Percentiles rank a stretch among this genome's conserved stretches.
Evolutionary conservation across 306 rosid genomes (phyloP).

Genomic region (Canavalia gladiata): DNA sequence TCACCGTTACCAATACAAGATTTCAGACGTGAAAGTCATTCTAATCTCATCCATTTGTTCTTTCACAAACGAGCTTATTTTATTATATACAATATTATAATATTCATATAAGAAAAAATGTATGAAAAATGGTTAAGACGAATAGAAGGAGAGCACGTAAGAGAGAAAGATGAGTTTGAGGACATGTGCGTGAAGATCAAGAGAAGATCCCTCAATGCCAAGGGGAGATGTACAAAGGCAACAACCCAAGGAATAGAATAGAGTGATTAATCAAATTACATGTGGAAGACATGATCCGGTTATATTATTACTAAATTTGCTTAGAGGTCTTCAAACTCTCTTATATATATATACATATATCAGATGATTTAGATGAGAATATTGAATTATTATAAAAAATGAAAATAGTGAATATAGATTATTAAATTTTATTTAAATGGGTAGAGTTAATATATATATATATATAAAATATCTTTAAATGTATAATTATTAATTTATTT

Average conservation of each 20-base stretch:
- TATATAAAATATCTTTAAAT: too few species aligned
- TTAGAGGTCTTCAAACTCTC: not conserved
- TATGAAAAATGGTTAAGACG: not conserved
- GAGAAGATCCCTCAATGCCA: not conserved
- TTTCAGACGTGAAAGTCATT: slow-evolving; percentile 37
- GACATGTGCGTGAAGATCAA: slow-evolving; percentile 29
- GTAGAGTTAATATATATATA: too few species aligned
- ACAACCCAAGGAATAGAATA: not conserved
- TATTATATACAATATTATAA: not conserved
- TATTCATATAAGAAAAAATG: not conserved
- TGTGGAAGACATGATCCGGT: not conserved
- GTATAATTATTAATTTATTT: too few species aligned
- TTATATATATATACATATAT: too few species aligned
- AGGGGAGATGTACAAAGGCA: slow-evolving; percentile 30
- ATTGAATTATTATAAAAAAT: too few species aligned
- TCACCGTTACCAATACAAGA: not conserved
- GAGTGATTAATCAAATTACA: not conserved
- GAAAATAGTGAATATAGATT: too few species aligned
- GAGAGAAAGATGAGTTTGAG: not conserved
- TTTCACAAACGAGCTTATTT: slow-evolving; percentile 24
- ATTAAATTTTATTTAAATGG: too few species aligned
- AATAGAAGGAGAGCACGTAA: slow-evolving; percentile 35
- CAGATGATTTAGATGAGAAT: too few species aligned
- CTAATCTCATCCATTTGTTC: slow-evolving; percentile 2
- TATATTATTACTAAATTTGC: not conserved